phyloP scores from a whole-genome alignment of 345 rosid genomes.

The Salix udensis region DNA sequence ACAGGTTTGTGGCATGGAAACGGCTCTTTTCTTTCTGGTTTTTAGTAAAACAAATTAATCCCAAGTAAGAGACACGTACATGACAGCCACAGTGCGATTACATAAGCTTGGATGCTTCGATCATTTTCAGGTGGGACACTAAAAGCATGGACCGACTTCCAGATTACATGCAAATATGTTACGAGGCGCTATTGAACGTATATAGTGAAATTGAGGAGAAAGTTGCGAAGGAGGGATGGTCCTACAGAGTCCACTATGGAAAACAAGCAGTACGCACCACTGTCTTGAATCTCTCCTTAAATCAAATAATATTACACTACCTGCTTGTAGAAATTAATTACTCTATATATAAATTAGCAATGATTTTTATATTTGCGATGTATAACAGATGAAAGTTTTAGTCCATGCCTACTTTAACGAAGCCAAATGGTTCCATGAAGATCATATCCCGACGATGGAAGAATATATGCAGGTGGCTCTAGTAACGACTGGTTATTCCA shows the following conservation, averaged over 20 bases:
- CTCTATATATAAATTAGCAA: neutral
- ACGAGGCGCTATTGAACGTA: neutral
- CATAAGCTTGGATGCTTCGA: too few species aligned
- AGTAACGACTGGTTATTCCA: neutral
- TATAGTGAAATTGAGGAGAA: neutral
- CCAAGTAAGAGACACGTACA: too few species aligned
- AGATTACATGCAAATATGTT: neutral
- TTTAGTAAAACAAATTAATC: too few species aligned
- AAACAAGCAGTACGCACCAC: constrained; percentile 1
- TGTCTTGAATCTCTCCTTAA: neutral
- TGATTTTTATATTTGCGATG: neutral
- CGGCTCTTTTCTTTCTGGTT: too few species aligned
- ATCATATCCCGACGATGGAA: constrained; percentile 20
- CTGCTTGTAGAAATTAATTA: neutral
- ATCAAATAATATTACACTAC: neutral
- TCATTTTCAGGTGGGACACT: constrained; percentile 1
- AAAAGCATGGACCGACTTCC: neutral
- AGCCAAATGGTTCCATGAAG: constrained; percentile 25
- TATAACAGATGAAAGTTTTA: constrained; percentile 2
- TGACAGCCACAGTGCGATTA: too few species aligned
- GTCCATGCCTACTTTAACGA: constrained; percentile 20
- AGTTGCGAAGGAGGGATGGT: neutral
- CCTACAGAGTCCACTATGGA: neutral
- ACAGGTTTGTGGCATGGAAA: constrained; percentile 15
- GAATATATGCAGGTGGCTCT: constrained; percentile 26